These are phyloP conservation scores for Erigeron canadensis DNA, from an alignment of 129 eudicot genomes.

Conservation along the genomic window DNA sequence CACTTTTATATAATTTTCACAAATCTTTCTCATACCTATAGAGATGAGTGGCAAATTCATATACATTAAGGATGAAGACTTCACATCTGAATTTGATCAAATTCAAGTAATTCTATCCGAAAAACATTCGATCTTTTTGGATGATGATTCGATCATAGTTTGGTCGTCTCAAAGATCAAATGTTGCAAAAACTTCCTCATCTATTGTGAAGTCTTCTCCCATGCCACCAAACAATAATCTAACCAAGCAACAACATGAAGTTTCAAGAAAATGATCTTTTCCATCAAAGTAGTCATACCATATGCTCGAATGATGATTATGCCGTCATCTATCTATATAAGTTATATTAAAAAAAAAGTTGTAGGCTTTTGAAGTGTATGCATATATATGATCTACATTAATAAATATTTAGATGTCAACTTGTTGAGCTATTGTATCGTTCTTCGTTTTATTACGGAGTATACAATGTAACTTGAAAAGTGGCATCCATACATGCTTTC, in stretches of 20 bases:
- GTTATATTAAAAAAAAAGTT: background rate
- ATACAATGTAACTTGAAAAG: no score
- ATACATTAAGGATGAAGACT: conserved; percentile 32
- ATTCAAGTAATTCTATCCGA: background rate
- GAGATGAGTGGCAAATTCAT: conserved; percentile 21
- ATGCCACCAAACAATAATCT: background rate
- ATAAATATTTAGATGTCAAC: background rate
- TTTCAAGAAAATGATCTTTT: background rate
- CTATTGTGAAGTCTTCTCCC: background rate
- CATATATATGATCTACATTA: background rate
- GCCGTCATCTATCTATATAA: background rate
- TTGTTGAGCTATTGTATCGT: background rate
- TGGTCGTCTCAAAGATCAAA: conserved; percentile 5
- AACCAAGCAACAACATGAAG: background rate
- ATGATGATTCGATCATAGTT: conserved; percentile 19
- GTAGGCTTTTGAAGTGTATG: background rate
- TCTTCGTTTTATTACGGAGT: background rate
- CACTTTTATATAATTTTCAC: background rate
- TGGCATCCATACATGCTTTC: no score
- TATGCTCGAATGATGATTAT: background rate
- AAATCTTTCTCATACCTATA: background rate
- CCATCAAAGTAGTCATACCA: background rate
- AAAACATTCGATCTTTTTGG: conserved; percentile 16
- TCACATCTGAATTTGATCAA: conserved; percentile 31
- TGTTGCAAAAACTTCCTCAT: background rate